Base-by-base conservation (phyloP, 352 stramenopile species). In the Phytophthora pistaciae region DNA sequence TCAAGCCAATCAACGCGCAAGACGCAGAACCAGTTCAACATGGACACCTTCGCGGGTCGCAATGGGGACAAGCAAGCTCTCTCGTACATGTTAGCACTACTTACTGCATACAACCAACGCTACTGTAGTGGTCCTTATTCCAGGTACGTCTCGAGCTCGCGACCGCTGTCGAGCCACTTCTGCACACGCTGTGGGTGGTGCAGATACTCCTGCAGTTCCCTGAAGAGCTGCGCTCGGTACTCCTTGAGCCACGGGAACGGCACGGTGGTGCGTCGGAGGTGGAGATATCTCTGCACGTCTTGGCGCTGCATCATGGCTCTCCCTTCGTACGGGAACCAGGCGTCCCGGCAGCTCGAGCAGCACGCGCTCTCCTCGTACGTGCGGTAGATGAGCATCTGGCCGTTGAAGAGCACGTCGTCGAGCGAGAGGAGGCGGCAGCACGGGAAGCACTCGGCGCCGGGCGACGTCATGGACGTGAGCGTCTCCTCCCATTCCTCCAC, bases 281-380 rank as follows among this genome's bases (percentile, higher is more conserved):
- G 50, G 61, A 75, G 49, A 60, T 75, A 75, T 67, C 21, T 67
- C 40, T 71, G 48, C 11, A 75, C 68, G 21, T 75, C 68, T 66
- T 67, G 48, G 16, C 27, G 49, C 38, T 52, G 56, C 68, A 75
- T 63, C 48, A 71, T 57, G 29, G 68, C 55, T 16, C 62, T 40
- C 13, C 68, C 68, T 63, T 75, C 68, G 62, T 75, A 75, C 21
- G 68, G 68, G 31, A 21, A 75, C 56, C 62, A 75, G 20, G 68
- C 50, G n/a, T 75, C 62, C 36, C 68, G 52, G 57, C 68, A 75
- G 5, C 23, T 63, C 0, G 62, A 75, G 56, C 68, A 75, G 56
- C 62, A 71, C 14, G 58, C 29, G 29, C 61, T 71, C 18, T 71
- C 68, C 14, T 75, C 62, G 49, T 75, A 75, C 3, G 68, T 70